phyloP scores from a whole-genome alignment of 805 yeast genomes.

The Brettanomyces bruxellensis region DNA sequence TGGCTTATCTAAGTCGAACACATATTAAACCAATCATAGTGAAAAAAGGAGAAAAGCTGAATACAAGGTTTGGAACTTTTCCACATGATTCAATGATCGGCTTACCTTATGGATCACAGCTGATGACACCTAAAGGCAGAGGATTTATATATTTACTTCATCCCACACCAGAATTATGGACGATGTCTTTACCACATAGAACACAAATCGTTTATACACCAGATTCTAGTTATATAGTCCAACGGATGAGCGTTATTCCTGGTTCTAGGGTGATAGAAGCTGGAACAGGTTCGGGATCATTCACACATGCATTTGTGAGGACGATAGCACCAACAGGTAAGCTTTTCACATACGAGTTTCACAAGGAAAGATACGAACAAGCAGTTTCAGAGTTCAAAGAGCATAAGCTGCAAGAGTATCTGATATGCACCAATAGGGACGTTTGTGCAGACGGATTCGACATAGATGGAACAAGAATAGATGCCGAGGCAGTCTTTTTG shows the following conservation, averaged over 20 bases:
- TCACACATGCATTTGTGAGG: slow-evolving; percentile 87
- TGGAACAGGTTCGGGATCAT: slow-evolving; percentile 96
- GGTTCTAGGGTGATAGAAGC: slow-evolving; percentile 87
- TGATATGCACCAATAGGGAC: slow-evolving; percentile 71
- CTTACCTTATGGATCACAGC: slow-evolving; percentile 72
- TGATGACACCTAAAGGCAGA: slow-evolving; percentile 57
- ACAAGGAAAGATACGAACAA: slow-evolving; percentile 70
- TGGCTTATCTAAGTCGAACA: slow-evolving; percentile 78
- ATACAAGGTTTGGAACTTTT: slow-evolving; percentile 85
- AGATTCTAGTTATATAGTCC: slow-evolving; percentile 85
- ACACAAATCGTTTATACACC: slow-evolving; percentile 97
- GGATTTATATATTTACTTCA: slow-evolving; percentile 84
- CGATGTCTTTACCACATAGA: slow-evolving; percentile 90
- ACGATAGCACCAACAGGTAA: slow-evolving; percentile 54
- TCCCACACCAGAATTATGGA: slow-evolving; percentile 96
- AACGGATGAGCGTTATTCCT: slow-evolving; percentile 63
- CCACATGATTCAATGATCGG: slow-evolving; percentile 83
- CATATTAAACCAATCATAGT: slow-evolving; percentile 68
- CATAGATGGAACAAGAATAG: slow-evolving; percentile 31
- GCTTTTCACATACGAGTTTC: slow-evolving; percentile 85
- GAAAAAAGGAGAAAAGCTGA: slow-evolving; percentile 49
- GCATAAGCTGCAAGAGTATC: slow-evolving; percentile 57
- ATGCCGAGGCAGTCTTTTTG: slow-evolving; percentile 71
- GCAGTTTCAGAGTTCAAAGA: slow-evolving; percentile 68
- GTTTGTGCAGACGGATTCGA: slow-evolving; percentile 85